Conservation (phyloP, 2,329 filamentous ascomycete species). For the Apiospora aurea region DNA sequence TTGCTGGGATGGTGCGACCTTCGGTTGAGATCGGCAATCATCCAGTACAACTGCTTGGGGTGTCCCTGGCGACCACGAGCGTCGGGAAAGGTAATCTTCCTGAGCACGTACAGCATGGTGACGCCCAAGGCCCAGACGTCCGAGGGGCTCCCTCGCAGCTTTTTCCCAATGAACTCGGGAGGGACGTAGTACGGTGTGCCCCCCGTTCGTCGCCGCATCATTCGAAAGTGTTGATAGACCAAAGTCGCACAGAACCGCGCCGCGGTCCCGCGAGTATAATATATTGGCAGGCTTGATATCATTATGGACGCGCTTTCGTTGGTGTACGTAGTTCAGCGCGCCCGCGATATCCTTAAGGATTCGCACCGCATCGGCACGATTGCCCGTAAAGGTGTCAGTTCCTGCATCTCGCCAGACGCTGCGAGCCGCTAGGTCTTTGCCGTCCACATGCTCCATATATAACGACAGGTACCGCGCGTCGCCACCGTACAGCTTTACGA, state of each 20-base stretch:
- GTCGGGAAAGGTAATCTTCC: conserved; percentile 63
- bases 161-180: conserved; percentile 65
- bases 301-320: conserved; percentile 62
- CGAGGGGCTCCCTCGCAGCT: conserved; percentile 59
- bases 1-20: conserved; percentile 37
- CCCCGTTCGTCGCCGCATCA: conserved; percentile 55
- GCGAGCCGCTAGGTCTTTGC: conserved; percentile 58
- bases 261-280: conserved; percentile 63
- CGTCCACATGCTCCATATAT: conserved; percentile 69
- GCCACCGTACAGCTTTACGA: conserved; percentile 64
- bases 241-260: conserved; percentile 67
- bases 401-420: conserved; percentile 56
- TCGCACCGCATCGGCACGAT: conserved; percentile 55
- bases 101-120: conserved; percentile 66
- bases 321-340: conserved; percentile 64
- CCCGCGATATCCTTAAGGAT: conserved; percentile 62
- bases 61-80: conserved; percentile 55
- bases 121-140: conserved; percentile 68
- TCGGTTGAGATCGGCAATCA: conserved; percentile 63
- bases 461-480: conserved; percentile 66
- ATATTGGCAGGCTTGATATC: conserved; percentile 70
- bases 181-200: conserved; percentile 69
- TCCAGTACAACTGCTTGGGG: conserved; percentile 62
- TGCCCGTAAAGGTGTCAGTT: conserved; percentile 59
- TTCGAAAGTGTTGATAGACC: conserved; percentile 59